Base-by-base conservation (phyloP, 139 green algal species). In the Helicosporidium sp. region DNA sequence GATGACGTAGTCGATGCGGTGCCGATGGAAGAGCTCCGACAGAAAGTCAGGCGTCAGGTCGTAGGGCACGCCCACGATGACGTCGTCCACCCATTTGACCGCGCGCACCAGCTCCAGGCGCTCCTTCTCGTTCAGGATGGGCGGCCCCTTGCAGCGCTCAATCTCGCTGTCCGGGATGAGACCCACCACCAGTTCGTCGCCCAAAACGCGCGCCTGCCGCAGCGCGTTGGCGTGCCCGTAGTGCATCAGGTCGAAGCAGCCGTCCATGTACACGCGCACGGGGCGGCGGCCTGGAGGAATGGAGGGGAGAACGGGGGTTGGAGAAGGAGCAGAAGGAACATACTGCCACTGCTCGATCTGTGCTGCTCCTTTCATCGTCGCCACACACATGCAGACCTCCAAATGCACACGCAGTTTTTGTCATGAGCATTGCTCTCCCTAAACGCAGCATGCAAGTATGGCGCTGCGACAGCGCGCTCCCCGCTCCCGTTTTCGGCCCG, bases 161-260 rank as follows among this genome's bases (percentile, higher is more conserved):
- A 99, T 95, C 74, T 99, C 89, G 4, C 49, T 59, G 60, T 99
- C 90, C 1, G 83, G 78, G 18, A 96, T 82, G 15, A 99, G 57
- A 0, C 90, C 90, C 33, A 99, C 76, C 25, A 99, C 80, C 49
- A 99, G 70, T 60, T 85, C 61, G 50, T 98, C 89, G 2, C 89
- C 89, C 48, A 87, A 22, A 33, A 7, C 23, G 7, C 52, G 1
- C 43, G 76, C 79, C 73, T 94, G 87, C 0, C 90, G 66, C 54
- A 99, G 68, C 2, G 90, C 90, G 60, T 99, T 99, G 13, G 85
- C 85, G 65, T 99, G 90, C 0, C 90, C 90, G 51, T 94, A 96
- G 54, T 99, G 90, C 87, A 97, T 94, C 75, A 96, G 84, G 61
- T 99, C 90, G 53, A 99, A 99, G 66, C 90, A 99, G 16, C 89